A percentile compares a stretch with the other conserved stretches of the same genome.
phyloP scores from a whole-genome alignment of 352 stramenopile species.

The Phytophthora hybrid region DNA sequence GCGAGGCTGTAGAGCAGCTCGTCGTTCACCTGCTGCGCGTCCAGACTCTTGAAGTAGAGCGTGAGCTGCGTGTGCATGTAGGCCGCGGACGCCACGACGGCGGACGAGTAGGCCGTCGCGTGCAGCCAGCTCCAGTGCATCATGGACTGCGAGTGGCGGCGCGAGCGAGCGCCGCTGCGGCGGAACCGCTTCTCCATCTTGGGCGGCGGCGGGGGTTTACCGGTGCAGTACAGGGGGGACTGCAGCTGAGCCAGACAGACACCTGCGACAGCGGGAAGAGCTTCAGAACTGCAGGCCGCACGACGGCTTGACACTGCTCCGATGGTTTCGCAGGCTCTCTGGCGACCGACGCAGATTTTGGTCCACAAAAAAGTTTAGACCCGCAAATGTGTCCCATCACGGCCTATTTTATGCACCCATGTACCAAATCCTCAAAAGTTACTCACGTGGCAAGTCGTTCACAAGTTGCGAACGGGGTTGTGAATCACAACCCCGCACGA shows the following conservation, averaged over 20 bases:
- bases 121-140: constrained; percentile 80
- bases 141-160: constrained; percentile 38
- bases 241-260: not conserved
- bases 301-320: too few species aligned
- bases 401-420: too few species aligned
- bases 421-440: too few species aligned
- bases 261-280: not conserved
- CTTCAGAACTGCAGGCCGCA: not conserved
- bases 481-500: too few species aligned
- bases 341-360: not conserved
- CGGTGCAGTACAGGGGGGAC: too few species aligned
- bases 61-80: constrained; percentile 72
- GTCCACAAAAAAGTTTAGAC: not conserved
- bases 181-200: constrained; percentile 31
- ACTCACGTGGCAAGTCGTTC: too few species aligned
- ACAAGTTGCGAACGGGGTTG: too few species aligned
- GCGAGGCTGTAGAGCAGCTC: constrained; percentile 49
- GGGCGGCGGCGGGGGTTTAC: not conserved
- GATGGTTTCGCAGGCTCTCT: too few species aligned
- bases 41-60: constrained; percentile 50
- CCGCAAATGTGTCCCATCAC: not conserved
- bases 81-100: constrained; percentile 71
- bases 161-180: constrained; percentile 15
- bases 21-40: constrained; percentile 45
- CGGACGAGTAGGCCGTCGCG: constrained; percentile 71